These are phyloP conservation scores for Ogataea pini DNA, from an alignment of 805 yeast genomes.

Conservation along the genomic window DNA sequence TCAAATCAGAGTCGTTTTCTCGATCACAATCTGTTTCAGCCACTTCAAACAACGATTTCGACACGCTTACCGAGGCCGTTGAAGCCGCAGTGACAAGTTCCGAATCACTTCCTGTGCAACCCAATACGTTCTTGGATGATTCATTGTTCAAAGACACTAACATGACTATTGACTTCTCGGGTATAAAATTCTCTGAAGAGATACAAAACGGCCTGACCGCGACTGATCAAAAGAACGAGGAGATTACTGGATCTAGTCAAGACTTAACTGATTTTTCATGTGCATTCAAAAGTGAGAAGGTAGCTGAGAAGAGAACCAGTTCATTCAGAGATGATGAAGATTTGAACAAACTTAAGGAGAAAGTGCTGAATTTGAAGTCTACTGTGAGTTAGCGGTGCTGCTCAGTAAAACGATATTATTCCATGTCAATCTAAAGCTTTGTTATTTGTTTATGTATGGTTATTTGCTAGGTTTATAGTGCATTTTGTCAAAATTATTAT, in stretches of 20 bases:
- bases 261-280: constrained; percentile 8
- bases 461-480: background rate
- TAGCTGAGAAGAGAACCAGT: constrained; percentile 15
- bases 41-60: too few species aligned
- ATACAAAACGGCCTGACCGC: too few species aligned
- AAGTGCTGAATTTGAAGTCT: constrained; percentile 32
- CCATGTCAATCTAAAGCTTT: constrained; percentile 8
- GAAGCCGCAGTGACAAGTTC: background rate
- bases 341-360: constrained; percentile 31
- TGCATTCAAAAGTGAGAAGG: constrained; percentile 3
- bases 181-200: constrained; percentile 13
- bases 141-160: background rate
- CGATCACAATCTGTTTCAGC: constrained; percentile 25
- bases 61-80: background rate
- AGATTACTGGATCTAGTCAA: background rate
- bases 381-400: constrained; percentile 17
- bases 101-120: constrained; percentile 2
- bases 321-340: constrained; percentile 35
- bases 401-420: too few species aligned
- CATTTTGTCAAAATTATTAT: background rate
- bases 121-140: constrained; percentile 17
- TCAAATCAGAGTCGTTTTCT: constrained; percentile 19
- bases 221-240: background rate
- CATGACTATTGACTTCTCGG: constrained; percentile 7
- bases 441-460: constrained; percentile 3